These are phyloP conservation scores for Proteromonas lacertae DNA, from an alignment of 352 stramenopile species.

Conservation along the genomic window DNA sequence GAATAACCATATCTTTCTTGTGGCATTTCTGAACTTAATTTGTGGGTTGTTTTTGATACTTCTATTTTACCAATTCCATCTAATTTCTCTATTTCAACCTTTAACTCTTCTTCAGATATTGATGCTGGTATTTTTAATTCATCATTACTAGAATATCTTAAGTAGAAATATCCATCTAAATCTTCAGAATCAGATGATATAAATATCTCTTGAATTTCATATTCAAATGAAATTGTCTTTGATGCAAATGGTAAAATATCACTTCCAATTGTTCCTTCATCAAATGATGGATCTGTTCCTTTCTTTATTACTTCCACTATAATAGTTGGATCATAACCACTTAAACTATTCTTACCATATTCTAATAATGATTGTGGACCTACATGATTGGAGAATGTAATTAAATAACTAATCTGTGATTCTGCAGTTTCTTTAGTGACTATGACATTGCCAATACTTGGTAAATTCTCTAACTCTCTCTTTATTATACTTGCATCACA, in stretches of 20 bases:
- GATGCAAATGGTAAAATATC: conserved; percentile 24
- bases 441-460: conserved; percentile 23
- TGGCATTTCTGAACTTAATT: conserved; percentile 6
- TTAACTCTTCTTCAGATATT: no score
- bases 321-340: conserved; percentile 32
- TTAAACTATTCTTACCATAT: conserved; percentile 21
- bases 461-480: conserved; percentile 24
- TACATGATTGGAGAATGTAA: no score
- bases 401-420: no score
- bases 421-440: no score
- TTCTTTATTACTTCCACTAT: conserved; percentile 29
- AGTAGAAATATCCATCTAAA: no score
- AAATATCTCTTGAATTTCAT: conserved; percentile 1
- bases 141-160: no score
- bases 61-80: no score
- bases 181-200: no score
- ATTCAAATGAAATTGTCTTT: background rate
- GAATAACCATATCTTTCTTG: conserved; percentile 1
- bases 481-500: conserved; percentile 32
- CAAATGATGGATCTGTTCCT: conserved; percentile 31
- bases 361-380: conserved; percentile 5
- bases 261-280: conserved; percentile 30
- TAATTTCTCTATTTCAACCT: no score
- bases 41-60: no score
- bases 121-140: no score